Evolutionary conservation across 2,329 filamentous ascomycete species (phyloP), one percentile per base, ranked within the genome.

Genomic region (Pseudocercospora ulei): DNA sequence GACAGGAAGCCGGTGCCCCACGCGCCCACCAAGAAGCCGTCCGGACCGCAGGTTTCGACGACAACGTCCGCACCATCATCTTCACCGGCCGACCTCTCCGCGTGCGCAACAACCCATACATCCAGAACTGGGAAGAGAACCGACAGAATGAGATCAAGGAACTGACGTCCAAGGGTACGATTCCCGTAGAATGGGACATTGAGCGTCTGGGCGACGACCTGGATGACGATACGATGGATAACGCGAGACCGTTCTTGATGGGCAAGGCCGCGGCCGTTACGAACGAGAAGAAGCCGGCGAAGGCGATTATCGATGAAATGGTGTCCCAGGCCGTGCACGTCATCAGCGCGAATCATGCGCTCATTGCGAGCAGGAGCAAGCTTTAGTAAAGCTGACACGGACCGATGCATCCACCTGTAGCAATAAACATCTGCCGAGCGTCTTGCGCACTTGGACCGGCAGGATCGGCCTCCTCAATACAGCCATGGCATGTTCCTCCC

Each of bases 51-150:
- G 76, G 82, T 53, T 94, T 90, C 63, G 86, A 96, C 65, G 90
- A 98, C 67, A 98, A 93, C 59, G 70, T 96, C 62, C 82, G 85
- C 61, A 98, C 90, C 34, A 84, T 96, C 64, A 98, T 98, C 69
- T 98, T 96, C 75, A 98, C 90, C 41, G 90, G 90, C 39, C 83
- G 90, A 42, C 90, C 90, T 22, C 72, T 98, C 60, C 84, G 90
- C 52, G 90, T 98, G 43, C 80, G 87, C 62, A 90, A 76, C 61
- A 98, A 96, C 70, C 65, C 80, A 4, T 98, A 98, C 66, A 96
- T 98, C 58, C 64, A 76, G 59, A 83, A 94, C 72, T 98, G 90
- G 90, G 88, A 98, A 69, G 80, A 80, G 56, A 90, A 96, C 71
- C 82, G 90, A 53, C 70, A 73, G 52, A 68, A 75, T 24, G 90